phyloP scores from a whole-genome alignment of 2,329 filamentous ascomycete species.

The Fusarium oligoseptatum region DNA sequence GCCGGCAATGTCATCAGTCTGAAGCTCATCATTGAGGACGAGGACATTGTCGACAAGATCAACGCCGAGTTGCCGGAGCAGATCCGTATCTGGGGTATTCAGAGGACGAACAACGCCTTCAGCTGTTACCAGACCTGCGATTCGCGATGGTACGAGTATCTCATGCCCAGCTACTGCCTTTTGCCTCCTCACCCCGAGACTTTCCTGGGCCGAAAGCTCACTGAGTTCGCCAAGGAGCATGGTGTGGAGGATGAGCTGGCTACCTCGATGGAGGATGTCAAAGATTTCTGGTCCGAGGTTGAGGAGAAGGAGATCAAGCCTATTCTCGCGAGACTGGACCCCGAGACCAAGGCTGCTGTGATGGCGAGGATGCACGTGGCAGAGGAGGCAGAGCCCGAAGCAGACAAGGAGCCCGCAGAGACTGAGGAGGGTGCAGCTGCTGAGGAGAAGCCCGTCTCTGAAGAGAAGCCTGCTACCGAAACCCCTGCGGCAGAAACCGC shows the following conservation, averaged over 20 bases:
- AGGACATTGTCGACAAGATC: slow-evolving; percentile 89
- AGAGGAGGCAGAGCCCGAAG: slow-evolving; percentile 47
- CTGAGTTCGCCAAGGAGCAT: slow-evolving; percentile 80
- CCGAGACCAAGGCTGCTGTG: slow-evolving; percentile 73
- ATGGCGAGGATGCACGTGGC: slow-evolving; percentile 69
- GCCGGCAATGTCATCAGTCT: slow-evolving; percentile 95
- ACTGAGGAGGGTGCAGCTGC: slow-evolving; percentile 24
- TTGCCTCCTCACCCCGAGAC: slow-evolving; percentile 92
- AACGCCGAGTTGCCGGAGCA: slow-evolving; percentile 87
- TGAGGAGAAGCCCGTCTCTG: slow-evolving; percentile 41
- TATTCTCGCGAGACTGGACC: slow-evolving; percentile 72
- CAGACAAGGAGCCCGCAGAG: slow-evolving; percentile 39
- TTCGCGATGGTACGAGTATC: slow-evolving; percentile 96
- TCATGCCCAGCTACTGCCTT: slow-evolving; percentile 93
- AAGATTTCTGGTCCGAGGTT: slow-evolving; percentile 84
- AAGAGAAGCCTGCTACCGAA: slow-evolving; percentile 43
- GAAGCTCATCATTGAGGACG: slow-evolving; percentile 95
- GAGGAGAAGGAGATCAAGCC: slow-evolving; percentile 86
- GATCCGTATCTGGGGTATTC: slow-evolving; percentile 95
- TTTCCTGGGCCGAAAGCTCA: slow-evolving; percentile 85
- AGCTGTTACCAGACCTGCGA: slow-evolving; percentile 96
- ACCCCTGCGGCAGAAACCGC: slow-evolving; percentile 29
- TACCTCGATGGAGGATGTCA: slow-evolving; percentile 80
- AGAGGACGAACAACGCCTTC: slow-evolving; percentile 90
- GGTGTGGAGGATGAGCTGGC: slow-evolving; percentile 78